Conservation (phyloP, 495 filamentous ascomycete species). For the Lophiotrema nucula region DNA sequence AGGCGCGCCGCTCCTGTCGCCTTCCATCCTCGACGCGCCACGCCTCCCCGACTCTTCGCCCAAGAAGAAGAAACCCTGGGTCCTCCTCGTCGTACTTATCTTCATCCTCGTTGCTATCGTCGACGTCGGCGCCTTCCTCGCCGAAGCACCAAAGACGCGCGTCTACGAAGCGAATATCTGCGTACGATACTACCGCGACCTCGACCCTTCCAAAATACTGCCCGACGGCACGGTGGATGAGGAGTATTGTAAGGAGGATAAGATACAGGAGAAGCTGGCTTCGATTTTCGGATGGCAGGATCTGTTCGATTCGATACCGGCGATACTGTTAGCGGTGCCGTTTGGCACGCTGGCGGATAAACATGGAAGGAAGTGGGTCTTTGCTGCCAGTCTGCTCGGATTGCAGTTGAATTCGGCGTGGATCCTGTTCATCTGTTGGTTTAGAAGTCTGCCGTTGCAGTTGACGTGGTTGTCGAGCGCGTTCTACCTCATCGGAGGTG, state of each 20-base stretch:
- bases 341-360: slow-evolving; percentile 28
- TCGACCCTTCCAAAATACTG: slow-evolving; percentile 27
- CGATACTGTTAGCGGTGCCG: slow-evolving; percentile 30
- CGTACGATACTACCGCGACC: slow-evolving; percentile 25
- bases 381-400: slow-evolving; percentile 16
- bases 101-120: slow-evolving; percentile 20
- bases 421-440: slow-evolving; percentile 29
- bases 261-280: slow-evolving; percentile 27
- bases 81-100: slow-evolving; percentile 14
- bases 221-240: slow-evolving; percentile 23
- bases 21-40: not conserved
- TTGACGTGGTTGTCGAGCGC: slow-evolving; percentile 30
- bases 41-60: not conserved
- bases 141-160: slow-evolving; percentile 26
- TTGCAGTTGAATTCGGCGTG: slow-evolving; percentile 18
- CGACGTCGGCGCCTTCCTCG: slow-evolving; percentile 26
- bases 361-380: slow-evolving; percentile 26
- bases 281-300: slow-evolving; percentile 32
- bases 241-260: slow-evolving; percentile 26
- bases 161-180: slow-evolving; percentile 32
- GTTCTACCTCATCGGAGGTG: slow-evolving; percentile 24
- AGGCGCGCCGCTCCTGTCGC: slow-evolving; percentile 23
- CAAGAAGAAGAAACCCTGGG: slow-evolving; percentile 30
- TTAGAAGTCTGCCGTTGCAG: slow-evolving; percentile 23
- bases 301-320: slow-evolving; percentile 28